Conservation (phyloP, 1,139 yeast species). For the Suhomyces anneliseae region DNA sequence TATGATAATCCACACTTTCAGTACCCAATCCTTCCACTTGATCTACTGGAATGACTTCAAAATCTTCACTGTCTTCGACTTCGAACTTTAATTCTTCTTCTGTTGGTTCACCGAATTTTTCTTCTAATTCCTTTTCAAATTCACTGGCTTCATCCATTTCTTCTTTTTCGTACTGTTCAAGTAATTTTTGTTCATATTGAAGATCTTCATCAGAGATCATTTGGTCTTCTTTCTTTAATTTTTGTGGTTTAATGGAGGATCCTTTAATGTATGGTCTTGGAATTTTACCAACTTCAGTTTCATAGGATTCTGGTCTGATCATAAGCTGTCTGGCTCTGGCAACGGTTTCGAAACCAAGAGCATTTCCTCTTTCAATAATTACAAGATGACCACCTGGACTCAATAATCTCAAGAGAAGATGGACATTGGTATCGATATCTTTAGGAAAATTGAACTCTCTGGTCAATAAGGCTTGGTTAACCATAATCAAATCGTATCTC, state of each 20-base stretch:
- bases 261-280: slow-evolving; percentile 73
- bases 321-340: slow-evolving; percentile 89
- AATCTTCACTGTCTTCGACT: slow-evolving; percentile 43
- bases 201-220: slow-evolving; percentile 37
- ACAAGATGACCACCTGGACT: slow-evolving; percentile 79
- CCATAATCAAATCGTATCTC: slow-evolving; percentile 79
- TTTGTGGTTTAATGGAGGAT: slow-evolving; percentile 44
- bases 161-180: slow-evolving; percentile 26
- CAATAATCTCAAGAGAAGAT: slow-evolving; percentile 57
- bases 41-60: slow-evolving; percentile 34
- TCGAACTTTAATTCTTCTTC: slow-evolving; percentile 52
- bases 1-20: slow-evolving; percentile 47
- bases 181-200: slow-evolving; percentile 31
- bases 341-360: slow-evolving; percentile 82
- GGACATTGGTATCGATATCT: slow-evolving; percentile 71
- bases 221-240: slow-evolving; percentile 36
- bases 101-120: slow-evolving; percentile 41
- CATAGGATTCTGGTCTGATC: slow-evolving; percentile 75
- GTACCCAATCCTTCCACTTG: slow-evolving; percentile 14
- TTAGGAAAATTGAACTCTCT: slow-evolving; percentile 62
- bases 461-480: slow-evolving; percentile 73
- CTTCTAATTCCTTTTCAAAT: slow-evolving; percentile 38
- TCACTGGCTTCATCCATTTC: slow-evolving; percentile 17
- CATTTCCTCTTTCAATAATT: slow-evolving; percentile 84
- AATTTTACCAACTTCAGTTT: slow-evolving; percentile 56